These are phyloP conservation scores for Bullera alba DNA, from an alignment of 768 basidiomycete genomes.

Conservation along the genomic window DNA sequence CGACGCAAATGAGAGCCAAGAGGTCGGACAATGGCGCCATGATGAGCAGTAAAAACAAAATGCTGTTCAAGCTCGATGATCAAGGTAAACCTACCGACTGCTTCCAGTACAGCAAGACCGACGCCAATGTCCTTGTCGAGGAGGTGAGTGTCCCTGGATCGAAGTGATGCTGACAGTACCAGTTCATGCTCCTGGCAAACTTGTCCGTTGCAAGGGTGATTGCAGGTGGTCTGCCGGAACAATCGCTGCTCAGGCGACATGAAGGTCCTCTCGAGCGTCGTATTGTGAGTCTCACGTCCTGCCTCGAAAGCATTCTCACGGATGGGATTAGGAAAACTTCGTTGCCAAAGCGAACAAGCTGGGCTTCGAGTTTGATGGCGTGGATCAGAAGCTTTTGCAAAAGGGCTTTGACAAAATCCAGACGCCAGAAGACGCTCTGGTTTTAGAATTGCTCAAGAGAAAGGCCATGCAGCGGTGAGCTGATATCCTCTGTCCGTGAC, in stretches of 20 bases:
- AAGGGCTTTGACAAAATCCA: conserved; percentile 67
- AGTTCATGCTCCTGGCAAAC: conserved; percentile 91
- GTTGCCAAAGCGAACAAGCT: conserved; percentile 72
- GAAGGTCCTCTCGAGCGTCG: conserved; percentile 88
- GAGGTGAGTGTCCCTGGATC: conserved; percentile 55
- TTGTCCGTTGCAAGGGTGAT: conserved; percentile 84
- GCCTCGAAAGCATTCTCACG: not conserved
- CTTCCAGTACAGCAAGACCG: conserved; percentile 56
- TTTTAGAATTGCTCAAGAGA: conserved; percentile 74
- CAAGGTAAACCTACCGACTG: conserved; percentile 73
- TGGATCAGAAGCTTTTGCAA: conserved; percentile 74
- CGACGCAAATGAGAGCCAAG: conserved; percentile 62
- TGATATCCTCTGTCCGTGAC: not conserved
- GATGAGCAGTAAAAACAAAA: conserved; percentile 59
- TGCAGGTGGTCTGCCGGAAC: conserved; percentile 89
- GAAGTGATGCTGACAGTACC: not conserved
- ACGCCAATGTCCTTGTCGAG: conserved; percentile 76
- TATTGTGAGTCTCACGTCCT: conserved; percentile 53
- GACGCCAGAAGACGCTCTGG: conserved; percentile 64
- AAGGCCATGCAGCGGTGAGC: conserved; percentile 72
- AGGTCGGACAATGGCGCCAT: conserved; percentile 78
- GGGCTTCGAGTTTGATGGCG: conserved; percentile 72
- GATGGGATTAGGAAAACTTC: conserved; percentile 53
- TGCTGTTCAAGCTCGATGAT: conserved; percentile 74
- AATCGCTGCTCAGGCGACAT: conserved; percentile 90